Conservation (phyloP, 345 rosid genomes). For the Citrus sp. region DNA sequence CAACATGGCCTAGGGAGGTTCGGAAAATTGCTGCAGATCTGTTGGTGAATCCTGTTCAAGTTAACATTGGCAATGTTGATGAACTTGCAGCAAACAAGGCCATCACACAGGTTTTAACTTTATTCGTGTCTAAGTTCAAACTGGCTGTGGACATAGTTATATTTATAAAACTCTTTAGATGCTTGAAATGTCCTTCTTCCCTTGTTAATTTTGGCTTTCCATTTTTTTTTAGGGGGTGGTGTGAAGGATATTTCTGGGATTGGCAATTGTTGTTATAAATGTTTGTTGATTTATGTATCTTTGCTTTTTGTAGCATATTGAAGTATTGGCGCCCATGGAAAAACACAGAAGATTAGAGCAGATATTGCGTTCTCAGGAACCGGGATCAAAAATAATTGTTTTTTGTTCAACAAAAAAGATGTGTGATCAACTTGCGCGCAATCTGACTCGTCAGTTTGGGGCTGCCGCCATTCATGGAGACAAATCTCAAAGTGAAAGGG, state of each 20-base stretch:
- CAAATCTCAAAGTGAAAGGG: constrained; percentile 88
- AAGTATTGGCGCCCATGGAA: constrained; percentile 74
- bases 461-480: constrained; percentile 94
- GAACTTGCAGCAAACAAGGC: constrained; percentile 99
- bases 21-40: constrained; percentile 97
- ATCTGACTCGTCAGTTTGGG: constrained; percentile 66
- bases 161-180: background rate
- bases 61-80: constrained; percentile 92
- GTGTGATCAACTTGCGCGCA: constrained; percentile 88
- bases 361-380: constrained; percentile 82
- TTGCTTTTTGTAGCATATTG: constrained; percentile 50
- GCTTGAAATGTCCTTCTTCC: background rate
- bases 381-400: constrained; percentile 75
- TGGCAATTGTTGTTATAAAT: background rate
- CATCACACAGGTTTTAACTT: constrained; percentile 74
- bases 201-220: no score
- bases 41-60: constrained; percentile 89
- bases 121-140: background rate
- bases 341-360: constrained; percentile 92
- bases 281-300: background rate
- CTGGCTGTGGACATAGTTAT: background rate
- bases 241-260: background rate
- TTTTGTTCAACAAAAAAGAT: constrained; percentile 88
- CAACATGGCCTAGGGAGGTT: constrained; percentile 98
- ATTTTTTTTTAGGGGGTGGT: background rate